Conservation (phyloP, 163 green algal species). For the Dunaliella salina region DNA sequence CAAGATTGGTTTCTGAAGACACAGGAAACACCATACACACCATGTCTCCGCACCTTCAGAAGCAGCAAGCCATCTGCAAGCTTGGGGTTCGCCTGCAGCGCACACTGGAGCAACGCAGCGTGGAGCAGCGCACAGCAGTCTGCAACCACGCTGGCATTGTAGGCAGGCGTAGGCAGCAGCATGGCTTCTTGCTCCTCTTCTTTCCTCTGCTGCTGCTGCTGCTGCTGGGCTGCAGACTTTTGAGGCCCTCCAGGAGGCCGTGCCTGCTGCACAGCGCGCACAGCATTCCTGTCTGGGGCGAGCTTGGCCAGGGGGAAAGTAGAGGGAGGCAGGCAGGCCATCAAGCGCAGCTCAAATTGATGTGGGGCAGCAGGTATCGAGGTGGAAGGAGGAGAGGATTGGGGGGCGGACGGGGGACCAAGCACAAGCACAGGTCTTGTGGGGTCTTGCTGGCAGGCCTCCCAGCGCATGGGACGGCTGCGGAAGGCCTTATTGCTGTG, state of each 20-base stretch:
- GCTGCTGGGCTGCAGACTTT: constrained; percentile 4
- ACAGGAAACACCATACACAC: too few relatives aligned
- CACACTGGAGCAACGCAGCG: constrained; percentile 23
- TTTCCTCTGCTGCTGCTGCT: constrained; percentile 5
- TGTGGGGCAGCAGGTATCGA: too few relatives aligned
- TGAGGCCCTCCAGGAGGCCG: background rate
- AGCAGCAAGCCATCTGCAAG: constrained; percentile 46
- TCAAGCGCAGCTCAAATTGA: constrained; percentile 39
- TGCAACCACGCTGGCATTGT: constrained; percentile 57
- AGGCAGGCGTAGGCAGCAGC: constrained; percentile 53
- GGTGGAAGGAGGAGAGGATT: too few relatives aligned
- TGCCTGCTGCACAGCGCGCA: constrained; percentile 33
- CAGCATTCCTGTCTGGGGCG: constrained; percentile 52
- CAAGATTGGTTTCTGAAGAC: too few relatives aligned
- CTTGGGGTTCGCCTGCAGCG: constrained; percentile 7
- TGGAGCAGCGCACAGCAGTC: constrained; percentile 45
- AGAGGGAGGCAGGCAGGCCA: constrained; percentile 29
- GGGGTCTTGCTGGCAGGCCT: constrained; percentile 29
- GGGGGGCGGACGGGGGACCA: background rate
- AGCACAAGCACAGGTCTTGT: constrained; percentile 34
- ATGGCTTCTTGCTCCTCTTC: constrained; percentile 5
- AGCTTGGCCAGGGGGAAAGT: constrained; percentile 54
- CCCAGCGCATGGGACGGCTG: background rate
- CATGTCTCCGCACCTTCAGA: constrained; percentile 42
- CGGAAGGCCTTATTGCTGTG: constrained; percentile 8